Base-by-base conservation (phyloP, 2,329 filamentous ascomycete species). In the Metarhizium sp. region DNA sequence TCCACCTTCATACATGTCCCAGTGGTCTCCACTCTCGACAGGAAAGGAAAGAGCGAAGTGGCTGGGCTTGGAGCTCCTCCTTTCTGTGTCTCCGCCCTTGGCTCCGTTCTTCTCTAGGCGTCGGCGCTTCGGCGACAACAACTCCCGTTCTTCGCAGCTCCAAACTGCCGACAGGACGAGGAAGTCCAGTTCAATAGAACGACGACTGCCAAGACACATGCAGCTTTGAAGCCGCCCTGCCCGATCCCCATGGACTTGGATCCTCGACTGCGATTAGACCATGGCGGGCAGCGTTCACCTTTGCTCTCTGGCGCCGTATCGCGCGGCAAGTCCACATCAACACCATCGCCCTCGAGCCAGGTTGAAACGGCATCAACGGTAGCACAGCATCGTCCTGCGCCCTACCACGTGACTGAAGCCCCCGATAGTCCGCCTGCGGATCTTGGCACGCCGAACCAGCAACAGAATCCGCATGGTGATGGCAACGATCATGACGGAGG, bases 41-140 rank as follows among this genome's bases (percentile, higher is more conserved):
- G n/a, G 40, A 14, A 16, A 43, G 13, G 40, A 6, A n/a, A 43
- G 8, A 6, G n/a, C 10, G 2, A 18, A 18, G 40, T n/a, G 40
- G 40, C 40, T 43, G 40, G 40, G 10, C 13, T 25, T 25, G 6
- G 40, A 1, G 13, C 40, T n/a, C 40, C 40, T 25, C 13, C 4
- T 43, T 6, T n/a, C n/a, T 6, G n/a, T 6, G 6, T 6, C 6
- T 43, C 14, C 34, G 7, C 13, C 34, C 34, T 36, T 1, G 34
- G 7, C 18, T 32, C 25, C n/a, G 2, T 32, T 20, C 25, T 25
- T 1, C 25, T 30, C n/a, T n/a, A 43, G 14, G 14, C 34, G 45
- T 69, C 67, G 66, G 66, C 56, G 56, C 36, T 25, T 66, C 67
- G 67, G 67, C 63, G 65, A 57, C 59, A 64, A 66, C 51, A 54